Base-by-base conservation (phyloP, 768 basidiomycete species). In the Ephemerocybe angulata region DNA sequence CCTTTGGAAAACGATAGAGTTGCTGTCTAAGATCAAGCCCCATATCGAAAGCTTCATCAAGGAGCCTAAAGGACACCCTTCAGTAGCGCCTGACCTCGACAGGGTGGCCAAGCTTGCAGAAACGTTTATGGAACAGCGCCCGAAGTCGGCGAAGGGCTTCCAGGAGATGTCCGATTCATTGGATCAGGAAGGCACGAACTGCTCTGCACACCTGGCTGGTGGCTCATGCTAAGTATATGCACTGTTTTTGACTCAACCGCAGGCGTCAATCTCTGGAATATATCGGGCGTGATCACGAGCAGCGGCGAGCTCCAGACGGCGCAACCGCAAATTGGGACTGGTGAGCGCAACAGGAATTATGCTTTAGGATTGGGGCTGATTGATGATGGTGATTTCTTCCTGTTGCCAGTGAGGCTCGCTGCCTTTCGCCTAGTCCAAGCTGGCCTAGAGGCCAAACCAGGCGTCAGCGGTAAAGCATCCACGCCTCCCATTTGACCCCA, bases 231-330 rank as follows among this genome's bases (percentile, higher is more conserved):
- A 40, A 42, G 42, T 28, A 29, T 48, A 22, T 33, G 28, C 21
- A 30, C 10, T 17, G n/a, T 50, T 59, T 21, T 55, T 54, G 22
- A 46, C 35, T 37, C 33, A 41, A 41, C 7, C 17, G 21, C 58
- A 93, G 90, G 91, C 60, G 91, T 93, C 66, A 81, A 81, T 77
- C 80, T 93, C 19, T 93, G 90, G 91, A 93, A 93, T 68, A 80
- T 83, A 61, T 89, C 90, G 62, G 82, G 83, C 50, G 69, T 85
- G 59, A 76, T 90, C 68, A n/a, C n/a, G n/a, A 81, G 80, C 70
- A 83, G 82, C 67, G 74, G 70, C 62, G 73, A 77, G 66, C 78
- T 81, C 60, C 76, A 79, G 65, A 77, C 79, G 66, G 65, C 67
- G 49, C 65, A 66, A 50, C 62, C 73, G 54, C 75, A 86, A 44